phyloP scores from a whole-genome alignment of 2,329 filamentous ascomycete species.

The Anisogramma anomala region DNA sequence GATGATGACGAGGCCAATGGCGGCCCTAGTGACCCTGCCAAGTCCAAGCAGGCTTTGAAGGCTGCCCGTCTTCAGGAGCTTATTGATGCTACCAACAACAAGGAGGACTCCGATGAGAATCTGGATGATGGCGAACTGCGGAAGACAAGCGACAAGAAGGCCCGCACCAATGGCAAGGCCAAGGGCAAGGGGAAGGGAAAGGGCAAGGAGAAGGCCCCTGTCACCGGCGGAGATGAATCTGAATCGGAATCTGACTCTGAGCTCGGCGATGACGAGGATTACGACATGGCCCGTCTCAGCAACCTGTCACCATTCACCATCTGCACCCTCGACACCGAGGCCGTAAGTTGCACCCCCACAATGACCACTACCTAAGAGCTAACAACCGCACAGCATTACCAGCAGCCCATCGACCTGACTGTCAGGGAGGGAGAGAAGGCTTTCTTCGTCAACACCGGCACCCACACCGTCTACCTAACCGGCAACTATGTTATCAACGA shows the following conservation, averaged over 20 bases:
- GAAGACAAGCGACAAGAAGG: conserved; percentile 44
- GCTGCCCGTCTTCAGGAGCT: conserved; percentile 69
- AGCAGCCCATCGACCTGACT: conserved; percentile 89
- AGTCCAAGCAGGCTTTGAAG: conserved; percentile 77
- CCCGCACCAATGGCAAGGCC: conserved; percentile 27
- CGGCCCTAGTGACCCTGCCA: conserved; percentile 81
- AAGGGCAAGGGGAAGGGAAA: conserved; percentile 44
- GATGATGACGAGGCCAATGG: conserved; percentile 69
- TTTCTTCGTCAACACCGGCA: conserved; percentile 84
- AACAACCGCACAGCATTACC: conserved; percentile 58
- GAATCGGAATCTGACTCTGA: conserved; percentile 38
- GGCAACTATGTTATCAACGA: conserved; percentile 85
- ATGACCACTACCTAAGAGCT: conserved; percentile 15
- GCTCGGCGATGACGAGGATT: conserved; percentile 42
- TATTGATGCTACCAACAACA: conserved; percentile 51
- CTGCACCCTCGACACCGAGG: conserved; percentile 88
- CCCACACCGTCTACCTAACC: conserved; percentile 82
- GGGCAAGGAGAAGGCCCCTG: conserved; percentile 56
- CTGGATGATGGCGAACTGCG: conserved; percentile 44
- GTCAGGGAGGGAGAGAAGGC: conserved; percentile 80
- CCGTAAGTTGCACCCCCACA: conserved; percentile 44
- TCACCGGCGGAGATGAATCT: conserved; percentile 48
- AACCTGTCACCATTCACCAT: conserved; percentile 83
- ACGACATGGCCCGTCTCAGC: conserved; percentile 51
- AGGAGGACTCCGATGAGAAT: conserved; percentile 55